phyloP scores from a whole-genome alignment of 1,284 basidiomycete genomes.

The Ceratobasidium theobromae region DNA sequence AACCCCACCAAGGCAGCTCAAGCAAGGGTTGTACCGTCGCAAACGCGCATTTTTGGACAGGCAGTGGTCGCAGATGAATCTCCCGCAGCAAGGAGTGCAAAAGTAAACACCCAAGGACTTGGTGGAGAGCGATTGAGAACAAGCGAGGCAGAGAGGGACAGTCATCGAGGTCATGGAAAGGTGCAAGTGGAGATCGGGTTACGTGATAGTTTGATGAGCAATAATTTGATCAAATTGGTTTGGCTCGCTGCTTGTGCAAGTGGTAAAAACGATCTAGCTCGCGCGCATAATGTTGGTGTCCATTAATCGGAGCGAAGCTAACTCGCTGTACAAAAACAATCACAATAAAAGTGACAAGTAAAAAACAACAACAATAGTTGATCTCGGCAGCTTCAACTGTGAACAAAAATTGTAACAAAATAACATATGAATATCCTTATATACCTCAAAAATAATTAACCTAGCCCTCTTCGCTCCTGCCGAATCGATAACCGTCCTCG shows the following conservation, averaged over 20 bases:
- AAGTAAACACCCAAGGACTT: conserved; percentile 1
- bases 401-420: too few species aligned
- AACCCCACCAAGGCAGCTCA: conserved; percentile 37
- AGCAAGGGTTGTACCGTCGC: conserved; percentile 37
- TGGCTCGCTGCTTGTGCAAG: too few species aligned
- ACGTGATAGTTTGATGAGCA: not conserved
- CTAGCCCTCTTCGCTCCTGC: not conserved
- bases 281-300: too few species aligned
- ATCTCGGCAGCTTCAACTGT: too few species aligned
- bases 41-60: conserved; percentile 36
- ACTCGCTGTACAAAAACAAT: not conserved
- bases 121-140: conserved; percentile 14
- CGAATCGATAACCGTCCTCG: not conserved
- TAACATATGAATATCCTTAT: too few species aligned
- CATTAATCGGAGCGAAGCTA: too few species aligned
- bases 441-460: too few species aligned
- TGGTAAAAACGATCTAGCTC: too few species aligned
- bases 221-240: not conserved
- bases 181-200: conserved; percentile 14
- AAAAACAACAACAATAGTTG: not conserved
- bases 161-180: conserved; percentile 27
- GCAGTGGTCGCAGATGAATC: conserved; percentile 36
- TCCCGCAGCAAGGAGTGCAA: conserved; percentile 35
- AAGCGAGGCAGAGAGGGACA: conserved; percentile 27
- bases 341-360: not conserved